A percentile compares a stretch with the other conserved stretches of the same genome.
These are phyloP conservation scores for Cutaneotrichosporon sp. DNA, from an alignment of 1,284 basidiomycete species.

Conservation along the genomic window DNA sequence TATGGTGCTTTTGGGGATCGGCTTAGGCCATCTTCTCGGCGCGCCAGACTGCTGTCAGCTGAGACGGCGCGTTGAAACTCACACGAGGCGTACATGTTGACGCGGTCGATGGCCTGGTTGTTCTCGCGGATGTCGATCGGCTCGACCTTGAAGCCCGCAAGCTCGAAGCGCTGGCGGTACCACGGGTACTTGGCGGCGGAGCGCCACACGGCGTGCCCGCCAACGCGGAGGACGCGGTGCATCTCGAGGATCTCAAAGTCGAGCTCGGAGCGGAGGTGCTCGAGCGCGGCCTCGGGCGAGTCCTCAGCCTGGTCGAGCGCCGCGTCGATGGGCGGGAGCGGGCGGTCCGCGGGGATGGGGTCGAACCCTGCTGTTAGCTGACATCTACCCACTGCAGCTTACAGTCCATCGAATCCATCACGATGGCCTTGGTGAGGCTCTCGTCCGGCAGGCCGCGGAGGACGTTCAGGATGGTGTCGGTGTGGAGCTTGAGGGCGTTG, in stretches of 20 bases:
- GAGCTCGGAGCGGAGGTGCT: constrained; percentile 57
- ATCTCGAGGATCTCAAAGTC: constrained; percentile 68
- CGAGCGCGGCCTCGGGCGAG: constrained; percentile 47
- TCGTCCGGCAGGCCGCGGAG: constrained; percentile 61
- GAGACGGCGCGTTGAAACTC: constrained; percentile 24
- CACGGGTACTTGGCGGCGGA: constrained; percentile 71
- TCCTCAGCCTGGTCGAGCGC: constrained; percentile 51
- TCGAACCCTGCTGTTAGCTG: constrained; percentile 58
- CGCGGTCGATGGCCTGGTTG: constrained; percentile 62
- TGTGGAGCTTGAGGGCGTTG: constrained; percentile 69
- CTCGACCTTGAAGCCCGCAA: constrained; percentile 58
- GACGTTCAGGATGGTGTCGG: constrained; percentile 72
- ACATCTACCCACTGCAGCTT: constrained; percentile 19
- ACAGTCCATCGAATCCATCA: constrained; percentile 80
- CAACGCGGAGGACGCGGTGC: constrained; percentile 62
- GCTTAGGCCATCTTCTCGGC: constrained; percentile 34
- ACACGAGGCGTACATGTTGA: constrained; percentile 62
- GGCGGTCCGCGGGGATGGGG: constrained; percentile 57
- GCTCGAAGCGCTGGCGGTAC: constrained; percentile 65
- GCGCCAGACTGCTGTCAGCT: constrained; percentile 39
- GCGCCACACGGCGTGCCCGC: constrained; percentile 70
- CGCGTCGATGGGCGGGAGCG: constrained; percentile 44
- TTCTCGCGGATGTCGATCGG: constrained; percentile 57
- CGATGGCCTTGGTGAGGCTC: constrained; percentile 65
- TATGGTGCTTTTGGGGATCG: not conserved